Base-by-base conservation (phyloP, 2,329 filamentous ascomycete genomes). In the Corynespora cassiicola region DNA sequence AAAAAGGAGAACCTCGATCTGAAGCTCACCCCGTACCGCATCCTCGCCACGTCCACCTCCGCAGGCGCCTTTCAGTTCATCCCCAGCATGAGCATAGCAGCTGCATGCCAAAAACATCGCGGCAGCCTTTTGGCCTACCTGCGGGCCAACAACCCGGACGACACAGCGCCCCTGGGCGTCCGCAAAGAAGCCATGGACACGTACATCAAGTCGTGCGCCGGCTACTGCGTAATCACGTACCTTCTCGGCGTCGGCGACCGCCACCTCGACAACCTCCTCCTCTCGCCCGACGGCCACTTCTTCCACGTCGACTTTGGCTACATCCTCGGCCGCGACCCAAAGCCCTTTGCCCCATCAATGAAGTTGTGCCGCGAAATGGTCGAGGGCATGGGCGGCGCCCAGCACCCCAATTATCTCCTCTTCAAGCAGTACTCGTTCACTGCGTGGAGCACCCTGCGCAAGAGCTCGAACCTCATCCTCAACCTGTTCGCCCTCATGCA, bases 281-380 rank as follows among this genome's bases (percentile, higher is more conserved):
- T 99, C 5, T 83, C 90, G 0, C 91, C 94, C 1, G 87, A 91
- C 53, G 94, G 83, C 4, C 90, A 95, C 69, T 99, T 99, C 75
- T 96, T 99, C 79, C 94, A 99, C 66, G 91, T 92, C 19, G 94
- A 99, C 68, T 99, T 99, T 59, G 94, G 95, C 26, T 99, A 95
- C 70, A 99, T 99, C 47, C 85, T 99, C 1, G 94, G 94, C 12
- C 88, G 94, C 25, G 94, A 99, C 55, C 94, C 94, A 0, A 99
- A 99, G 63, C 94, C 94, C 0, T 97, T 99, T 63, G 92, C 94
- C 0, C 94, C 94, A 0, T 84, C 92, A 35, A 96, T 99, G 86
- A 99, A 99, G 69, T 82, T 99, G 7, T 92, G 87, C 62, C 92
- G 91, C 56, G 92, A 99, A 63, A 99, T 99, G 94, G 89, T 97